phyloP scores from a whole-genome alignment of 129 eudicot genomes.

The Mikania micrantha region DNA sequence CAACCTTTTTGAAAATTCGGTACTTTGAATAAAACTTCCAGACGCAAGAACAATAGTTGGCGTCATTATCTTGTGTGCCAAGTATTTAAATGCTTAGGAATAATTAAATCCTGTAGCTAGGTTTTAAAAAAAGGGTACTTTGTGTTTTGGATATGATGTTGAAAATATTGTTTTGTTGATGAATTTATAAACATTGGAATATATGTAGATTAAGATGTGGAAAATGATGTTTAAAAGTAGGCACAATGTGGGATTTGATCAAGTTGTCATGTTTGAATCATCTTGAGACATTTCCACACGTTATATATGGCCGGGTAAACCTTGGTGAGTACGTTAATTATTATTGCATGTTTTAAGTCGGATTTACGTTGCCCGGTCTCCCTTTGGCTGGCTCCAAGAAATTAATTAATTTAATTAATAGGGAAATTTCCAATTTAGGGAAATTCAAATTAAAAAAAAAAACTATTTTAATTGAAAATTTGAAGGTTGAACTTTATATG shows the following conservation, averaged over 20 bases:
- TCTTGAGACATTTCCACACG: neutral
- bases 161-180: neutral
- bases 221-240: neutral
- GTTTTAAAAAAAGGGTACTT: no score
- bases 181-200: neutral
- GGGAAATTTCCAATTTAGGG: neutral
- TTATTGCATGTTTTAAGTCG: neutral
- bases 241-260: neutral
- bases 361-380: neutral
- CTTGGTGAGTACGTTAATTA: no score
- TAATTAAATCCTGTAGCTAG: neutral
- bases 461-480: neutral
- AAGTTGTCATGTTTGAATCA: constrained; percentile 2
- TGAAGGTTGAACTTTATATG: neutral
- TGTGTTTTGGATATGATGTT: neutral
- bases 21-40: neutral
- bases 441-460: neutral
- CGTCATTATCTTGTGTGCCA: neutral
- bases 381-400: neutral
- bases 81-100: neutral
- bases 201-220: neutral
- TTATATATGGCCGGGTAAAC: neutral
- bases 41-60: neutral
- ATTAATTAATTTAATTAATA: no score
- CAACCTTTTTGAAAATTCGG: neutral